Conservation (phyloP, 495 filamentous ascomycete species). For the Pyronema domesticum region DNA sequence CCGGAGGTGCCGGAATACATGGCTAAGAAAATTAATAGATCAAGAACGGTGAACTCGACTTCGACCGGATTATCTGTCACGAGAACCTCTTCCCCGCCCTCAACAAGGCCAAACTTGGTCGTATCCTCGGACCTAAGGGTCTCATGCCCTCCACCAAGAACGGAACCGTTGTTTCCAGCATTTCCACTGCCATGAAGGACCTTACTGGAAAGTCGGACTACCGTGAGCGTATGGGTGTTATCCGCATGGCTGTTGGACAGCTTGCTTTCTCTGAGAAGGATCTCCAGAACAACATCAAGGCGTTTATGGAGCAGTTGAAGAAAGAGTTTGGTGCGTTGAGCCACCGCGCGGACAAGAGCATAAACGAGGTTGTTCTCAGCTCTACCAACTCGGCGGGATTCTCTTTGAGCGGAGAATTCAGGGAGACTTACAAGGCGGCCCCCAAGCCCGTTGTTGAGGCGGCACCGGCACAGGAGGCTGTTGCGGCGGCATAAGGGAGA, state of each 20-base stretch:
- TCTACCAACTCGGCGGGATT: constrained; percentile 75
- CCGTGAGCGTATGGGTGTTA: constrained; percentile 65
- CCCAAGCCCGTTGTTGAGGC: no score
- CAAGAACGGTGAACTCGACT: constrained; percentile 41
- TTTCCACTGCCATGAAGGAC: constrained; percentile 48
- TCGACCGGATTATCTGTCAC: constrained; percentile 81
- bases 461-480: no score
- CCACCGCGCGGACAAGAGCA: constrained; percentile 56
- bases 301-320: constrained; percentile 59
- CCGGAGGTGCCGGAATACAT: not conserved
- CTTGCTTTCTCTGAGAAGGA: constrained; percentile 76
- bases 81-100: constrained; percentile 45
- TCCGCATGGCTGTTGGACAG: constrained; percentile 78
- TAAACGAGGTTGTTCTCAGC: constrained; percentile 89
- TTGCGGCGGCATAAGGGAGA: no score
- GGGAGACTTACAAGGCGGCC: not conserved
- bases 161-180: constrained; percentile 70
- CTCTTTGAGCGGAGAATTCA: constrained; percentile 63
- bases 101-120: constrained; percentile 39
- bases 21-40: constrained; percentile 9
- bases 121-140: constrained; percentile 69
- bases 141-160: constrained; percentile 82
- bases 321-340: constrained; percentile 51
- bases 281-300: constrained; percentile 66
- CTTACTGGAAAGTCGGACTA: constrained; percentile 74